A percentile compares a stretch with the other conserved stretches of the same genome.
These are phyloP conservation scores for Aureobasidium sp. DNA, from an alignment of 2,329 filamentous ascomycete species.

Conservation along the genomic window DNA sequence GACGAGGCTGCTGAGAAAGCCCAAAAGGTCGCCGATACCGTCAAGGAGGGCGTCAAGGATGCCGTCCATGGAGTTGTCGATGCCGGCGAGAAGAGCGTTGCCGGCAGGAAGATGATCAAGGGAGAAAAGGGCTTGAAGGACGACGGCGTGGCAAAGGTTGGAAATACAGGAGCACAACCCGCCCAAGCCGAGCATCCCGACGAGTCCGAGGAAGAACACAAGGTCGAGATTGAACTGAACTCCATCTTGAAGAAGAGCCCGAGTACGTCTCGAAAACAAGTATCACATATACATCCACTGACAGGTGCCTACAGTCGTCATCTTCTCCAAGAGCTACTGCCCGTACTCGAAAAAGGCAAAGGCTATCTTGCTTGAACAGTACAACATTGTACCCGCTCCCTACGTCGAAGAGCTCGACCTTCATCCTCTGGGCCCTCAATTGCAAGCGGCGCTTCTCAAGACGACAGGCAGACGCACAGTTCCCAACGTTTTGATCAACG, in stretches of 20 bases:
- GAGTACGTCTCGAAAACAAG: conserved; percentile 20
- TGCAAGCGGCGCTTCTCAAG: conserved; percentile 66
- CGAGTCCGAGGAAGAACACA: conserved; percentile 53
- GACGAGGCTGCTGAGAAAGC: conserved; percentile 23
- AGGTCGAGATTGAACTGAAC: conserved; percentile 66
- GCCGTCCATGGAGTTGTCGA: conserved; percentile 17
- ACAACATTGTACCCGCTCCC: conserved; percentile 73
- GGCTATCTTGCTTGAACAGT: conserved; percentile 71
- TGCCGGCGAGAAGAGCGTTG: conserved; percentile 43
- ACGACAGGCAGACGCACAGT: conserved; percentile 80
- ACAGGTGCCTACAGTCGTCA: conserved; percentile 50
- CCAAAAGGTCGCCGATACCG: conserved; percentile 22
- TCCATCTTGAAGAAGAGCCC: conserved; percentile 64
- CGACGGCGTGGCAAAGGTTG: conserved; percentile 40
- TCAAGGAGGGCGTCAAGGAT: conserved; percentile 16
- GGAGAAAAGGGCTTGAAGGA: conserved; percentile 32
- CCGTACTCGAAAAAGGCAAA: conserved; percentile 82
- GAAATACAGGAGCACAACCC: conserved; percentile 33
- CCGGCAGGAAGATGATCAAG: conserved; percentile 48
- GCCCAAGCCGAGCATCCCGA: conserved; percentile 24
- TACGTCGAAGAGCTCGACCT: conserved; percentile 86
- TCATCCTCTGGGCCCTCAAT: conserved; percentile 62
- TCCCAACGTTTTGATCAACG: conserved; percentile 84
- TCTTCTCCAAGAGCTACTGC: conserved; percentile 95
- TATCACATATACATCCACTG: neutral